Evolutionary conservation across 257 asterid genomes (phyloP), one percentile per base, ranked within the genome.

Genomic region (Rhazya stricta): DNA sequence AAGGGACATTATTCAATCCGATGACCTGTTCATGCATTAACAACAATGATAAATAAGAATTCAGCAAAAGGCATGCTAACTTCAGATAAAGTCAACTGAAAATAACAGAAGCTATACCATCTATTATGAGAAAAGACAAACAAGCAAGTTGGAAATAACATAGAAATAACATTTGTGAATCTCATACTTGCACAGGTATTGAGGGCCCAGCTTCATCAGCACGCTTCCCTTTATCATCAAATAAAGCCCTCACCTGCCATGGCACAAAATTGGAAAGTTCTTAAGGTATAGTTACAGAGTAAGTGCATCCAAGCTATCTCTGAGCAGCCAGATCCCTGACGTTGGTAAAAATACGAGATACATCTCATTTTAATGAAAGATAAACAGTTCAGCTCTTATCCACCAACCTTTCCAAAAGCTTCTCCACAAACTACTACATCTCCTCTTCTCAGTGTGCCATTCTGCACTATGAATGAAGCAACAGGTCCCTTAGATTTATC

Each of bases 371-470:
- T 50, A 57, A 43, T 34, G 18, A 77, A 41, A 36, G n/a, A 15
- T 25, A 62, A 37, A 72, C 30, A 62, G 71, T 71, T 76, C 56
- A 63, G 62, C 67, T 85, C 67, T 69, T 29, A 61, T 78, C 68
- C 69, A 82, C 97, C 74, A 82, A 92, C 99, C 99, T 95, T 95
- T 82, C 98, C 99, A 84, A 85, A 95, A 73, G 98, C 96, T 85
- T 86, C 98, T 66, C 99, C 99, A 73, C 99, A 95, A 78, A 85
- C 96, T 72, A 92, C 81, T 25, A 91, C 75, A 76, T 95, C 94
- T 72, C 99, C 99, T 85, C 85, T 87, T 85, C 80, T 91, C 72
- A 95, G 90, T 34, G 97, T 92, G 79, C 99, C 99, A 73, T 91
- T 95, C 84, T 92, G 99, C 79, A 95, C 98, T 71, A 95, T 93